Conservation (phyloP, 345 rosid species). For the Acer yangbiense region DNA sequence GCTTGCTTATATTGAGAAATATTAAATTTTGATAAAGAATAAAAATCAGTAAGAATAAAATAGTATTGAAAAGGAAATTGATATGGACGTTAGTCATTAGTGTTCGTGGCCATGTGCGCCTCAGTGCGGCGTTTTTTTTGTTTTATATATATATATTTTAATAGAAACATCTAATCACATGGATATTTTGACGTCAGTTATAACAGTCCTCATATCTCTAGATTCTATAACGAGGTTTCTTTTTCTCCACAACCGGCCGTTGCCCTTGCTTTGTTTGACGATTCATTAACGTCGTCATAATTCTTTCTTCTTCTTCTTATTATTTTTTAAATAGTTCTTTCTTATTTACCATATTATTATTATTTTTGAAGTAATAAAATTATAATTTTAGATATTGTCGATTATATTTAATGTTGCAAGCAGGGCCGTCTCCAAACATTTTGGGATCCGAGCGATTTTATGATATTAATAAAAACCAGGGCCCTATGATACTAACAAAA, state of each 20-base stretch:
- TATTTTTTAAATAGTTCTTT: too few relatives aligned
- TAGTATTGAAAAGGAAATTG: neutral
- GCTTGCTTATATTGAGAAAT: neutral
- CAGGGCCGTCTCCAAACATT: too few relatives aligned
- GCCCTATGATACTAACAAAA: too few relatives aligned
- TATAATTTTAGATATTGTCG: too few relatives aligned
- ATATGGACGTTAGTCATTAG: constrained; percentile 21
- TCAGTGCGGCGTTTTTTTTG: constrained; percentile 33
- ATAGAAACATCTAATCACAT: neutral
- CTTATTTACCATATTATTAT: too few relatives aligned
- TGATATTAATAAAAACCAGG: too few relatives aligned
- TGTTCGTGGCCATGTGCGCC: constrained; percentile 51
- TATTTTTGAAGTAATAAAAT: too few relatives aligned
- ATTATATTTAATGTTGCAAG: too few relatives aligned
- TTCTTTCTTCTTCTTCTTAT: too few relatives aligned
- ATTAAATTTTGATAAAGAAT: neutral
- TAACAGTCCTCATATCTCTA: neutral
- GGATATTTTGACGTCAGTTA: constrained; percentile 20
- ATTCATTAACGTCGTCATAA: neutral
- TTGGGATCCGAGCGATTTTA: too few relatives aligned
- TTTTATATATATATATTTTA: neutral
- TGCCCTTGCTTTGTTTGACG: too few relatives aligned
- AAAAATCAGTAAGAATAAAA: neutral
- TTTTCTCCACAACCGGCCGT: neutral
- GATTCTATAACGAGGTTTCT: constrained; percentile 4